These are phyloP conservation scores for Hygrophoropsis aurantiaca DNA, from an alignment of 768 basidiomycete species.

Conservation along the genomic window DNA sequence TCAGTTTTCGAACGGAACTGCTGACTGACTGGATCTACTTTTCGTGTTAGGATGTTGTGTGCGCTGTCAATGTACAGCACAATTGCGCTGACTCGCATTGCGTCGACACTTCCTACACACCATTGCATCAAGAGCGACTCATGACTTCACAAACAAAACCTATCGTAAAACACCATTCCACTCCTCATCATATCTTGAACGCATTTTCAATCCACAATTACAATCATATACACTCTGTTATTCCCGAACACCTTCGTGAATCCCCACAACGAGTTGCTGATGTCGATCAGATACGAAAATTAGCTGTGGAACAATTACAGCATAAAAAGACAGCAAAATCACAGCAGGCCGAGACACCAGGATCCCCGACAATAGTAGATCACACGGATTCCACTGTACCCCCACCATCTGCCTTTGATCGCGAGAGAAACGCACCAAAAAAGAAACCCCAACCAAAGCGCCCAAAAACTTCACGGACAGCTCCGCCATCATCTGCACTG, in stretches of 20 bases:
- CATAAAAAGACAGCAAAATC: background rate
- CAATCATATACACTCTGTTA: slow-evolving; percentile 3
- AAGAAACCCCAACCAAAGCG: background rate
- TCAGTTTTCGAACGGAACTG: background rate
- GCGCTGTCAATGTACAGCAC: background rate
- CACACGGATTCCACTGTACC: too few relatives aligned
- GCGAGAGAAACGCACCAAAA: too few relatives aligned
- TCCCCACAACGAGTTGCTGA: background rate
- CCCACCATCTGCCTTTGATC: too few relatives aligned
- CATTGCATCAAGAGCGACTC: slow-evolving; percentile 1
- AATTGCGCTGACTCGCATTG: background rate
- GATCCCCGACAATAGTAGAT: too few relatives aligned
- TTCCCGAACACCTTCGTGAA: slow-evolving; percentile 2
- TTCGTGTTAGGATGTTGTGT: background rate
- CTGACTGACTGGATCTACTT: background rate
- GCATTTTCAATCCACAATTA: slow-evolving; percentile 8
- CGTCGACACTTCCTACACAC: background rate
- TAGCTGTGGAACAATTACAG: background rate
- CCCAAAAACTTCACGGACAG: background rate
- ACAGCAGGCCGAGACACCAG: too few relatives aligned
- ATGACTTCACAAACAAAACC: background rate
- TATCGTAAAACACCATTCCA: background rate
- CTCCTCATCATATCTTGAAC: slow-evolving; percentile 10
- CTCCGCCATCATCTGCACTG: background rate
- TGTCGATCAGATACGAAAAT: background rate